Base-by-base conservation (phyloP, 352 stramenopile genomes). In the Phytopythium sindhum region DNA sequence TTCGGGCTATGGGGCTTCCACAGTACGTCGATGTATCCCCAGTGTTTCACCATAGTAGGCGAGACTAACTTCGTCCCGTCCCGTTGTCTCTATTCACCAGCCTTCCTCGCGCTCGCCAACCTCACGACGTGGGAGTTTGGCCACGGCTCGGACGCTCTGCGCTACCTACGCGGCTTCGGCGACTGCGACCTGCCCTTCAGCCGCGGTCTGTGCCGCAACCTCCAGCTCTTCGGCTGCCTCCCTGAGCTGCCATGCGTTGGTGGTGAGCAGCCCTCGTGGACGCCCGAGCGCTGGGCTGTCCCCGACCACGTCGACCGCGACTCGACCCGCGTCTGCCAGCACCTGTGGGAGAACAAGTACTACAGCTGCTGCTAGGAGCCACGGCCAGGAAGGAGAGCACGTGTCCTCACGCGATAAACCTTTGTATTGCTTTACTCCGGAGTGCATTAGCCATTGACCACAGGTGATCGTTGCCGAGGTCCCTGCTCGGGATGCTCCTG, bases 121-220 rank as follows among this genome's bases (percentile, higher is more conserved):
- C 73, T 62, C 35, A 95, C 88, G 5, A 93, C 84, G 5, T 90
- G 89, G 66, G 88, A 95, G 73, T 68, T 87, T 29, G 75, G 70
- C 44, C 84, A 80, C 48, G 74, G 70, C 35, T 35, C 70, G 7
- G 69, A 86, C 57, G 61, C 84, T 11, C 72, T 95, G 39, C 59
- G 78, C 54, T 95, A 96, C 67, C 58, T 95, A 45, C 65, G 42
- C 23, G 78, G 77, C 28, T 87, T 88, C 35, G 54, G 74, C 26
- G 73, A 84, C 45, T 93, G 74, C 62, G 86, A 93, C 61, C 71
- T 95, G 35, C 85, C 84, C 6, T 93, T 93, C 72, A 85, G 77
- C 53, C 69, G 67, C 28, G 78, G 77, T 2, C 11, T 86, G 2
- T 1, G 47, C 19, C 23, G 24, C n/a, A 91, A 89, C 50, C 44